phyloP scores from a whole-genome alignment of 148 eudicot species.

The Fagopyrum homotropicum region DNA sequence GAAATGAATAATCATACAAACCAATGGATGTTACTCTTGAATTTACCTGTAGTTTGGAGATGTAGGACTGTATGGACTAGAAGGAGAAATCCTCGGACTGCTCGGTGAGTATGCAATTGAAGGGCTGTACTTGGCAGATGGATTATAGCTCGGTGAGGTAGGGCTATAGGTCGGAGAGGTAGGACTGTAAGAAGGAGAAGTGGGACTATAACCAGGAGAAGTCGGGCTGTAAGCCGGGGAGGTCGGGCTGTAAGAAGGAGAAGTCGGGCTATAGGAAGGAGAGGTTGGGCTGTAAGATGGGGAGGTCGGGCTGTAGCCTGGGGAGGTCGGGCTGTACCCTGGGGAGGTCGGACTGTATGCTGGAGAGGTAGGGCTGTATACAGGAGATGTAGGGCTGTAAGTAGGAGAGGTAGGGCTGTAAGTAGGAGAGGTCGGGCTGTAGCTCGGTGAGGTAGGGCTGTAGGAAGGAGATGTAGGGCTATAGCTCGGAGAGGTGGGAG shows the following conservation, averaged over 20 bases:
- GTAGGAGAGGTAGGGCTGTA: slow-evolving; percentile 44
- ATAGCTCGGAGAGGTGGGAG: slow-evolving; percentile 28
- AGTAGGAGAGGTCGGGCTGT: slow-evolving; percentile 39
- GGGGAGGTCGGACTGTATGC: slow-evolving; percentile 44
- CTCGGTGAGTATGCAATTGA: slow-evolving; percentile 47
- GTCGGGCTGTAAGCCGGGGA: slow-evolving; percentile 46
- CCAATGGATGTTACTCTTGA: not conserved
- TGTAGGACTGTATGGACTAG: slow-evolving; percentile 46
- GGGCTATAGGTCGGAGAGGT: slow-evolving; percentile 38
- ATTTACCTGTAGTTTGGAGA: slow-evolving; percentile 46
- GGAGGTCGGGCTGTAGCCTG: slow-evolving; percentile 41
- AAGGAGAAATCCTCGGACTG: slow-evolving; percentile 41
- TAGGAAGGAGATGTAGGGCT: slow-evolving; percentile 32
- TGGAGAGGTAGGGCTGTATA: slow-evolving; percentile 37
- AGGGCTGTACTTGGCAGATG: slow-evolving; percentile 47
- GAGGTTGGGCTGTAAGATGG: slow-evolving; percentile 44
- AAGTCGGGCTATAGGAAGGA: slow-evolving; percentile 42
- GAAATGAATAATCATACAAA: not conserved
- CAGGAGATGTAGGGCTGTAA: slow-evolving; percentile 39
- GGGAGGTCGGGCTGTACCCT: slow-evolving; percentile 44
- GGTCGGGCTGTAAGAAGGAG: slow-evolving; percentile 39
- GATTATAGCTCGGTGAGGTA: slow-evolving; percentile 42
- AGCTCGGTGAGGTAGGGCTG: slow-evolving; percentile 42
- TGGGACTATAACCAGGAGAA: slow-evolving; percentile 39
- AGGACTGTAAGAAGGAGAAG: slow-evolving; percentile 40